Evolutionary conservation across 768 basidiomycete species (phyloP), one percentile per base, ranked within the genome.

Genomic region (Boletellus emodensis): DNA sequence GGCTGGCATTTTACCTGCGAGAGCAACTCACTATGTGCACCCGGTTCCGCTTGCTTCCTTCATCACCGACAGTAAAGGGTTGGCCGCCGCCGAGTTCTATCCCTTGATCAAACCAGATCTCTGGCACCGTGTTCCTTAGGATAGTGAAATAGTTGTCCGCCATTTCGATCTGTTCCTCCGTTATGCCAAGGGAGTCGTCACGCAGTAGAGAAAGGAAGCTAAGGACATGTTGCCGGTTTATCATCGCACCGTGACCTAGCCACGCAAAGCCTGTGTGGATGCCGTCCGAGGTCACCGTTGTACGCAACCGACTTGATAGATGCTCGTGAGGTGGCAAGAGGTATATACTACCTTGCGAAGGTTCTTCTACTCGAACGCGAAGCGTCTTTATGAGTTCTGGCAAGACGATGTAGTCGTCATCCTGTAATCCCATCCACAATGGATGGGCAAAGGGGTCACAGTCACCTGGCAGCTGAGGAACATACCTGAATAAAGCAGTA

Each of bases 121-220:
- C 82, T 2, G 83, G 77, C 36, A 78, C 59, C 17, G 62, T 64
- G 60, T 85, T 86, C 48, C 68, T 71, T 41, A 86, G 64, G 44
- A 87, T 68, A 1, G 82, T 72, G 59, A 78, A 87, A 56, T 84
- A 85, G 53, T 87, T 87, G 60, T 87, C 85, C 4, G 84, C 81
- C 83, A 84, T 85, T 55, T 76, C 73, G 58, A 73, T 66, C 54
- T 83, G 75, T 34, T 80, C 78, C 4, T 72, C 63, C 0, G 79
- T 71, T 35, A 73, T 63, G 33, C 77, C 71, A 33, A 84, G 63
- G 17, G 47, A 30, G 4, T 68, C 49, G 4, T 53, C 45, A 18
- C 60, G 57, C 55, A 85, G 61, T 38, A 85, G 71, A 13, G 66
- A 61, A 15, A 85, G 62, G 59, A 84, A 87, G 15, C 71, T 68